phyloP scores from a whole-genome alignment of 2,329 filamentous ascomycete species.

The Triangularia verruculosa region DNA sequence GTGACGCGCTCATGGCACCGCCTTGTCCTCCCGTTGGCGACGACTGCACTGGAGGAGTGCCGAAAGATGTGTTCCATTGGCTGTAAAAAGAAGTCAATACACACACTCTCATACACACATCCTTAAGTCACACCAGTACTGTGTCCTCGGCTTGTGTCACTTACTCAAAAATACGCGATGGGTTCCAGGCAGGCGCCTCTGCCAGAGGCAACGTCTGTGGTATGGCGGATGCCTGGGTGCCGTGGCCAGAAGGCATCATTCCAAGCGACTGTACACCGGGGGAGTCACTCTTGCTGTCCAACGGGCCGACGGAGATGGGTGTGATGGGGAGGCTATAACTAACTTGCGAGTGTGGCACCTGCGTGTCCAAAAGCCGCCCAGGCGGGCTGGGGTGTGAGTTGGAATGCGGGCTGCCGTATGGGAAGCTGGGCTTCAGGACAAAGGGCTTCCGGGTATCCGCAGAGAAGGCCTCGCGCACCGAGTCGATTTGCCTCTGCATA shows the following conservation, averaged over 20 bases:
- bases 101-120: conserved; percentile 1
- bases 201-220: conserved; percentile 56
- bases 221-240: conserved; percentile 51
- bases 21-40: conserved; percentile 40
- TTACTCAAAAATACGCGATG: conserved; percentile 85
- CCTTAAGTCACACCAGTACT: background rate
- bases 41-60: conserved; percentile 58
- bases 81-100: conserved; percentile 47
- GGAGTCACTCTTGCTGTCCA: conserved; percentile 75
- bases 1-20: conserved; percentile 53
- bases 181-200: conserved; percentile 74
- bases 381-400: conserved; percentile 63
- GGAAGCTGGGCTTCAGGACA: conserved; percentile 82
- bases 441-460: conserved; percentile 82
- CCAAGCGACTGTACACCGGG: conserved; percentile 64
- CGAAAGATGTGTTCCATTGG: conserved; percentile 94
- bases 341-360: conserved; percentile 55
- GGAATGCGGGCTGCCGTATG: conserved; percentile 74
- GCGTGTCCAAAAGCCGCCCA: conserved; percentile 52
- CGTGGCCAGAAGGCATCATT: conserved; percentile 62
- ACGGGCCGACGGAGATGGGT: conserved; percentile 69
- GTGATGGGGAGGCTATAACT: conserved; percentile 74
- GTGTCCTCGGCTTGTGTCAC: conserved; percentile 36
- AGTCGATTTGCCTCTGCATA: conserved; percentile 85
- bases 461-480: conserved; percentile 86